These are phyloP conservation scores for Hygrocybe punicea DNA, from an alignment of 768 basidiomycete genomes.

Conservation along the genomic window DNA sequence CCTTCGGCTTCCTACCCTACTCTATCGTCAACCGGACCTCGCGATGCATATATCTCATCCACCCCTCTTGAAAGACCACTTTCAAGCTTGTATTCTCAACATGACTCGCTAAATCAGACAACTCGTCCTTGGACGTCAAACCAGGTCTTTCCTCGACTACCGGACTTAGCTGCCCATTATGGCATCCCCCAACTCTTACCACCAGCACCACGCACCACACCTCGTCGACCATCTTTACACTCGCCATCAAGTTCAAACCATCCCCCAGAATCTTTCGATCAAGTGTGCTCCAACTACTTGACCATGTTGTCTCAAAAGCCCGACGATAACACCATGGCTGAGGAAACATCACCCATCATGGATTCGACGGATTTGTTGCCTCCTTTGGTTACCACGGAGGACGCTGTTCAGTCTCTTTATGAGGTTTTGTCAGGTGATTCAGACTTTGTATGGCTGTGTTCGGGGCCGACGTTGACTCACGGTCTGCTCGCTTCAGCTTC, in stretches of 20 bases:
- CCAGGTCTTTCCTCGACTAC: slow-evolving; percentile 59
- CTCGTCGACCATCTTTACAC: slow-evolving; percentile 44
- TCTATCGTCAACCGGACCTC: slow-evolving; percentile 37
- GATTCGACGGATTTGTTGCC: slow-evolving; percentile 26
- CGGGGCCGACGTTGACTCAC: slow-evolving; percentile 3
- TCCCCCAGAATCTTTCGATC: slow-evolving; percentile 36
- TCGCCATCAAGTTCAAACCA: slow-evolving; percentile 24
- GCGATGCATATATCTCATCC: slow-evolving; percentile 38
- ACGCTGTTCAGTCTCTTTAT: slow-evolving; percentile 17
- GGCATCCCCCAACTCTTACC: slow-evolving; percentile 73
- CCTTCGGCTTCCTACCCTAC: slow-evolving; percentile 39
- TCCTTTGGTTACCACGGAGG: slow-evolving; percentile 16
- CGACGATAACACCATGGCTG: slow-evolving; percentile 34
- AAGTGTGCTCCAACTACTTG: slow-evolving; percentile 60
- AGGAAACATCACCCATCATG: slow-evolving; percentile 30
- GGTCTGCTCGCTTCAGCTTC: not conserved
- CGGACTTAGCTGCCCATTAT: slow-evolving; percentile 74
- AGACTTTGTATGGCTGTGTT: not conserved
- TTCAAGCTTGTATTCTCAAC: slow-evolving; percentile 50
- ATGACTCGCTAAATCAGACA: slow-evolving; percentile 52
- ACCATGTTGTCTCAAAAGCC: slow-evolving; percentile 61
- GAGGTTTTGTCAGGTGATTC: slow-evolving; percentile 16
- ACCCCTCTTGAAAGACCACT: slow-evolving; percentile 51
- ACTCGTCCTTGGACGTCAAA: slow-evolving; percentile 67
- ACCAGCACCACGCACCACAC: slow-evolving; percentile 59